A percentile compares a stretch with the other conserved stretches of the same genome.
These are phyloP conservation scores for Quercus berberidifolia DNA, from an alignment of 306 rosid species.

Conservation along the genomic window DNA sequence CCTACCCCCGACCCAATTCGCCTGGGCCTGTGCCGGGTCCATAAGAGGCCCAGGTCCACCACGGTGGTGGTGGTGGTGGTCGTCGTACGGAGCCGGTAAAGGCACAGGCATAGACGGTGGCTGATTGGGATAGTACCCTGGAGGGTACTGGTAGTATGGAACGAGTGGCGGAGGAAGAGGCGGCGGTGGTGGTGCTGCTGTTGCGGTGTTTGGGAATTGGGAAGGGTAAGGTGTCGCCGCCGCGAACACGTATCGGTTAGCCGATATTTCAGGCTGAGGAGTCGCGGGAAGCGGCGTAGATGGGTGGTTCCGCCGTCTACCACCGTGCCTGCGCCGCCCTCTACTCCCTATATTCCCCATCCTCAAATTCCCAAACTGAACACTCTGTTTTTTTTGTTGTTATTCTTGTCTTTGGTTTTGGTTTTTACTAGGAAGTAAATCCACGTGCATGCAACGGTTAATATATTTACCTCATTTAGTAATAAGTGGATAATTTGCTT, in stretches of 20 bases:
- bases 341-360: slow-evolving; percentile 83
- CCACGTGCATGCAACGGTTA: neutral
- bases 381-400: neutral
- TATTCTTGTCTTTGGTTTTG: too few relatives aligned
- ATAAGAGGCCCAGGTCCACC: slow-evolving; percentile 20
- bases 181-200: too few relatives aligned
- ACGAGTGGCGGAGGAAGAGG: neutral
- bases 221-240: slow-evolving; percentile 64
- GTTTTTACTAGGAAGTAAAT: neutral
- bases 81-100: slow-evolving; percentile 72
- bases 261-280: slow-evolving; percentile 62
- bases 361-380: neutral
- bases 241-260: slow-evolving; percentile 57
- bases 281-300: slow-evolving; percentile 55
- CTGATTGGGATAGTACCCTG: slow-evolving; percentile 55
- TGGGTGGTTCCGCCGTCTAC: slow-evolving; percentile 55
- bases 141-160: slow-evolving; percentile 58
- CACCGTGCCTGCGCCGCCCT: slow-evolving; percentile 53
- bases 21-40: slow-evolving; percentile 41
- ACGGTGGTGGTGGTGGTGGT: slow-evolving; percentile 79
- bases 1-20: slow-evolving; percentile 60
- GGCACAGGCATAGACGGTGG: slow-evolving; percentile 46
- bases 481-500: neutral
- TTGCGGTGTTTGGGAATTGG: slow-evolving; percentile 37
- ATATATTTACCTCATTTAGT: neutral